These are phyloP conservation scores for Colletotrichum simmondsii DNA, from an alignment of 2,329 filamentous ascomycete species.

Conservation along the genomic window DNA sequence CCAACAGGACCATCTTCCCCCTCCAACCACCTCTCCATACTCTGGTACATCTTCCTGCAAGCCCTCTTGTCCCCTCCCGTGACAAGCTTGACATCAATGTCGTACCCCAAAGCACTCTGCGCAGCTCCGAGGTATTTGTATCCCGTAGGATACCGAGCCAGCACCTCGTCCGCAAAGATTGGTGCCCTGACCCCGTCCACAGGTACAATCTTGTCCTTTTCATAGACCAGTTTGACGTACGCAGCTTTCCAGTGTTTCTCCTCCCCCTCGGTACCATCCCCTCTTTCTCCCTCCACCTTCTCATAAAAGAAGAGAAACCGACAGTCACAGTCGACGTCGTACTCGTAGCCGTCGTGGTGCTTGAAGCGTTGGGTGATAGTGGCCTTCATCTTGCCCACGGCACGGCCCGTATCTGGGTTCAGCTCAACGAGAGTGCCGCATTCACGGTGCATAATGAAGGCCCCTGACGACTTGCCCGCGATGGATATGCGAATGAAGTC, in stretches of 20 bases:
- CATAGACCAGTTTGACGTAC: constrained; percentile 60
- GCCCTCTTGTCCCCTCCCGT: constrained; percentile 48
- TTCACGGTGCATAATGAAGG: constrained; percentile 68
- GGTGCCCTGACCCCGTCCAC: constrained; percentile 54
- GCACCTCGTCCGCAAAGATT: constrained; percentile 47
- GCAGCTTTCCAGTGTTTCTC: constrained; percentile 50
- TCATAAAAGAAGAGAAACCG: constrained; percentile 61
- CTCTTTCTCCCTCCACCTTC: constrained; percentile 37
- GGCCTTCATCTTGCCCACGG: constrained; percentile 64
- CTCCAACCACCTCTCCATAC: constrained; percentile 54
- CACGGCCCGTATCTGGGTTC: constrained; percentile 49
- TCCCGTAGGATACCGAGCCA: constrained; percentile 53
- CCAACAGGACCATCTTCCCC: constrained; percentile 36
- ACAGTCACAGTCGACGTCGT: constrained; percentile 62
- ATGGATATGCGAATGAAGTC: constrained; percentile 58
- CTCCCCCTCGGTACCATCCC: not conserved
- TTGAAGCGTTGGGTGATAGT: constrained; percentile 63
- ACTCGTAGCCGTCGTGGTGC: constrained; percentile 45
- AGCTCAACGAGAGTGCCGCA: constrained; percentile 60
- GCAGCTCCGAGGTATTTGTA: constrained; percentile 59
- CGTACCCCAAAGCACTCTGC: constrained; percentile 57
- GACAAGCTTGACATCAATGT: constrained; percentile 52
- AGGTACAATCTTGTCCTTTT: constrained; percentile 61
- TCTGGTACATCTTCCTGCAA: constrained; percentile 53
- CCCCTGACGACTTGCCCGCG: constrained; percentile 59